Base-by-base conservation (phyloP, 768 basidiomycete genomes). In the Pholiota molesta region DNA sequence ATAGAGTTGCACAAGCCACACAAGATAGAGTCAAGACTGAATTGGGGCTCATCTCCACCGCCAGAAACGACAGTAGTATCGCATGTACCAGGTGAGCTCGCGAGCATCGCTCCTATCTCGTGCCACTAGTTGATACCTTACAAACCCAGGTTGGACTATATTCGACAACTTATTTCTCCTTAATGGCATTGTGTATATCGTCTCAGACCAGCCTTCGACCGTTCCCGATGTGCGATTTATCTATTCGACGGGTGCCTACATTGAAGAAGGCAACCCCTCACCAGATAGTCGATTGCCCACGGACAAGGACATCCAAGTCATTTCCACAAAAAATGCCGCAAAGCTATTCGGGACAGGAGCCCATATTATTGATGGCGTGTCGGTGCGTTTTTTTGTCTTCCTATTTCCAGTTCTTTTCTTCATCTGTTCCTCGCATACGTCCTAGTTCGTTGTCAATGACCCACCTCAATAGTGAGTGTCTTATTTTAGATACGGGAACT, bases 181-280 rank as follows among this genome's bases (percentile, higher is more conserved):
- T 67, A 92, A 94, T 65, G 93, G 93, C 49, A 89, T 91, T 7
- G 83, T 91, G 39, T 95, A 88, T 71, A 80, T 97, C 65, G 93
- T 98, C 44, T 85, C 89, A 3, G 87, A 94, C 72, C 76, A 87
- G 19, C 91, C 90, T 7, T 78, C 81, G 9, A 76, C 73, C 2
- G 72, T 95, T 49, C 95, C 95, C 14, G 81, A 88, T 52, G 75
- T 87, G 14, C 75, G 81, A 1, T 79, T 81, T 52, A 90, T 97
- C 68, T 90, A 85, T 23, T 95, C 92, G 16, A 88, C 88, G 13
- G 91, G 82, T 0, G 66, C 83, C 10, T 73, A 76, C 21, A 87
- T 97, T 42, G 71, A 75, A 57, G 87, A 86, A 63, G 87, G 84
- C 0, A 71, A 79, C 14, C 84, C 79, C 39, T 86, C 82, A 2